phyloP scores from a whole-genome alignment of 306 rosid genomes.

The Cucumis hystrix region DNA sequence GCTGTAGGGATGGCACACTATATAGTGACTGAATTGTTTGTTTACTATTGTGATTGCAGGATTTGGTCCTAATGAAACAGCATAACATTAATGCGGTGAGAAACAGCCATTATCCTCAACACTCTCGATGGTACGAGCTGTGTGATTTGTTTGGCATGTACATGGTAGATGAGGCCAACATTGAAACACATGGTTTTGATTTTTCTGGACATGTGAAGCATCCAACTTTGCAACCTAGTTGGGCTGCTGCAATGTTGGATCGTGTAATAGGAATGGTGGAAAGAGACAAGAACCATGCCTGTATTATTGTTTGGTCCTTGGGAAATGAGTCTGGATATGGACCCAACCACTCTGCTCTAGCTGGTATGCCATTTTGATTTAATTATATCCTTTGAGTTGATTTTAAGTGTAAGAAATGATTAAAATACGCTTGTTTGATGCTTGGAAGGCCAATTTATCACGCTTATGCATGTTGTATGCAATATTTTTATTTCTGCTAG shows the following conservation, averaged over 20 bases:
- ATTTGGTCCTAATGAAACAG: slow-evolving; percentile 86
- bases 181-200: slow-evolving; percentile 88
- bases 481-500: neutral
- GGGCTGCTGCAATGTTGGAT: slow-evolving; percentile 93
- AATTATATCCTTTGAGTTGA: neutral
- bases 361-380: slow-evolving; percentile 33
- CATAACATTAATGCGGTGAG: slow-evolving; percentile 87
- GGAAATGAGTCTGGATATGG: slow-evolving; percentile 97
- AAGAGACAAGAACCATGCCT: slow-evolving; percentile 91
- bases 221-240: slow-evolving; percentile 76
- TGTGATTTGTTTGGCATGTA: slow-evolving; percentile 92
- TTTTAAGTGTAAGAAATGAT: neutral
- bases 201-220: slow-evolving; percentile 54
- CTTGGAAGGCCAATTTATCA: neutral
- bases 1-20: neutral
- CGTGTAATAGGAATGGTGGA: slow-evolving; percentile 98
- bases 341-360: slow-evolving; percentile 79
- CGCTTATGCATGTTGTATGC: neutral
- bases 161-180: slow-evolving; percentile 98
- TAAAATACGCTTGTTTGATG: neutral
- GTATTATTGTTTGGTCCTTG: slow-evolving; percentile 79
- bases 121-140: slow-evolving; percentile 92
- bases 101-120: slow-evolving; percentile 98
- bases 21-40: slow-evolving; percentile 5
- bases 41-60: slow-evolving; percentile 30